A percentile compares a stretch with the other conserved stretches of the same genome.
Conservation (phyloP, 2,329 filamentous ascomycete genomes). For the Lanzia echinophila region DNA sequence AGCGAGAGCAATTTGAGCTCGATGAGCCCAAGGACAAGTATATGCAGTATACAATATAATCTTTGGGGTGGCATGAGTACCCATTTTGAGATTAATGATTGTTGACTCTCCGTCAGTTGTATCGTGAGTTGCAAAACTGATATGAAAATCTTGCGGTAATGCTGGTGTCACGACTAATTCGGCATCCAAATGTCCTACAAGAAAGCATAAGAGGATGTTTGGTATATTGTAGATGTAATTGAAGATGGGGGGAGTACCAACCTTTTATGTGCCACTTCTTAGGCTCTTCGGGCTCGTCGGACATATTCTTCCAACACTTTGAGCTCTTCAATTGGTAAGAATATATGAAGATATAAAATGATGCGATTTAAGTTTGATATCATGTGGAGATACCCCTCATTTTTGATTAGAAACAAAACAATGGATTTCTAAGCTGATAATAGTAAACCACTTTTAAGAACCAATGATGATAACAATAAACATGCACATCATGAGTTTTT, state of each 20-base stretch:
- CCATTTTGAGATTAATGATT: constrained; percentile 10
- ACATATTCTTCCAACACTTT: constrained; percentile 3
- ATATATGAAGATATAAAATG: background rate
- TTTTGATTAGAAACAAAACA: background rate
- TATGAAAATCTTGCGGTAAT: constrained; percentile 7
- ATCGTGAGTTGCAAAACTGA: constrained; percentile 6
- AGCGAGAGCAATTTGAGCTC: constrained; percentile 63
- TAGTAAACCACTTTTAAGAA: background rate
- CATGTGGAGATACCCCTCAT: constrained; percentile 6
- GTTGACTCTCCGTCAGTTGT: constrained; percentile 8
- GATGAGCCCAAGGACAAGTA: constrained; percentile 66
- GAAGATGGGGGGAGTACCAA: background rate
- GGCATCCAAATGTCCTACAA: constrained; percentile 8
- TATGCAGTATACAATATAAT: constrained; percentile 16
- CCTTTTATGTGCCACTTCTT: constrained; percentile 11
- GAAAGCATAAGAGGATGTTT: background rate
- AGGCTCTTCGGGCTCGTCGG: no score
- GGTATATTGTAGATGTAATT: background rate
- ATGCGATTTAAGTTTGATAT: background rate
- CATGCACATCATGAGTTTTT: no score
- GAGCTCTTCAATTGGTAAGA: background rate
- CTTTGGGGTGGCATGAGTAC: constrained; percentile 10
- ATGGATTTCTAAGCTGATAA: background rate
- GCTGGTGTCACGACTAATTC: constrained; percentile 10
- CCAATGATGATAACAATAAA: no score